Percentiles rank a stretch among this genome's conserved stretches.
Conservation (phyloP, 441 rosid species). For the Mallotus repandus region DNA sequence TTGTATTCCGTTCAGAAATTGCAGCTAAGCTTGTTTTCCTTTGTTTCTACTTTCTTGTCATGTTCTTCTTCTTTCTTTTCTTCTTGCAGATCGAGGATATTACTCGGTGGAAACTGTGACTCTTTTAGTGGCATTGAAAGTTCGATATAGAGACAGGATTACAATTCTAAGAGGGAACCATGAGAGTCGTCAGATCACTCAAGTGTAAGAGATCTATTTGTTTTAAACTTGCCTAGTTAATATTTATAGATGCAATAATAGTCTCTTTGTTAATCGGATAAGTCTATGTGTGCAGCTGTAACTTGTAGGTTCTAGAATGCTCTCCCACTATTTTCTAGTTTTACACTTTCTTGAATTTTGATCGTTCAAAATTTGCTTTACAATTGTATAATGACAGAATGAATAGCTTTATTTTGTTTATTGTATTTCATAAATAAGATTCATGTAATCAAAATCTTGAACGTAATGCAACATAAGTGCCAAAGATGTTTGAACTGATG, state of each 20-base stretch:
- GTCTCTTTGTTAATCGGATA: not conserved
- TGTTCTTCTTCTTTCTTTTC: not conserved
- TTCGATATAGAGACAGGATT: conserved; percentile 87
- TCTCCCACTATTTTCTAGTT: not conserved
- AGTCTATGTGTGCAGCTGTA: not conserved
- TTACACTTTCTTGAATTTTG: not conserved
- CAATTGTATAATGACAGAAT: too few relatives aligned
- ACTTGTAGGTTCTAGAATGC: not conserved
- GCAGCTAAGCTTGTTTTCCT: not conserved
- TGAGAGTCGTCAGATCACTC: conserved; percentile 90
- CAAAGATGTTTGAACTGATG: not conserved
- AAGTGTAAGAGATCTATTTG: conserved; percentile 58
- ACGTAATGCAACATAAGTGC: too few relatives aligned
- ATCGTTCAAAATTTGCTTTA: too few relatives aligned
- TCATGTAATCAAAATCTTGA: too few relatives aligned
- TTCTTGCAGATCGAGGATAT: conserved; percentile 83
- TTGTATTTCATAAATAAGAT: too few relatives aligned
- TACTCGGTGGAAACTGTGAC: conserved; percentile 89
- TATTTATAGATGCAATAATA: conserved; percentile 2
- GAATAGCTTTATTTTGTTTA: too few relatives aligned
- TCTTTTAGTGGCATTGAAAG: conserved; percentile 85
- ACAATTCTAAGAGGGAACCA: conserved; percentile 87
- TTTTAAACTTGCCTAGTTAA: not conserved
- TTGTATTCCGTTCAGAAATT: not conserved
- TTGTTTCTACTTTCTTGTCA: not conserved